Conservation (phyloP, 495 filamentous ascomycete species). For the Hyaloscypha variabilis region DNA sequence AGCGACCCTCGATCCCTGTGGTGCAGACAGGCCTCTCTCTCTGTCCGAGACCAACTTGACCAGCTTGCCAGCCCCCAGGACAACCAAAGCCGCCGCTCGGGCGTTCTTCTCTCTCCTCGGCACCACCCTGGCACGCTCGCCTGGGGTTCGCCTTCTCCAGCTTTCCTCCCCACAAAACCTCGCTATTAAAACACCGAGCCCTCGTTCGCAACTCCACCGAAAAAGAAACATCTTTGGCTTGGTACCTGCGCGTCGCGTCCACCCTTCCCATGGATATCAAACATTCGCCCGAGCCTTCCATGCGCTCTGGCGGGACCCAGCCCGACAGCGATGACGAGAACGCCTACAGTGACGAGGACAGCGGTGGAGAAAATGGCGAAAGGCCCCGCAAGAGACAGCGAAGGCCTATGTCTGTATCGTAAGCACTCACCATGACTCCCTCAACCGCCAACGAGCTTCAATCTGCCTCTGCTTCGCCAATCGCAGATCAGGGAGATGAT, state of each 20-base stretch:
- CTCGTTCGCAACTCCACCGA: conserved; percentile 28
- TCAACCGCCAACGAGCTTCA: conserved; percentile 13
- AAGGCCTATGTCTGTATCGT: conserved; percentile 36
- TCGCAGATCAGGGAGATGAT: conserved; percentile 4
- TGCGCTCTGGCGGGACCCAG: conserved; percentile 17
- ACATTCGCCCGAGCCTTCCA: conserved; percentile 22
- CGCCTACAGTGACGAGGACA: conserved; percentile 28
- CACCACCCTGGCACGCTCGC: neutral
- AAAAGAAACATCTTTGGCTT: conserved; percentile 13
- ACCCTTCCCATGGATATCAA: conserved; percentile 29
- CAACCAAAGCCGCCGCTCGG: no score
- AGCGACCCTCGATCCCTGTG: neutral
- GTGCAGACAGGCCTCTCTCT: neutral
- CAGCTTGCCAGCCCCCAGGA: no score
- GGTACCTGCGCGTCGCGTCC: neutral
- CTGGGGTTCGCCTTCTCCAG: conserved; percentile 8
- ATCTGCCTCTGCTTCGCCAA: conserved; percentile 1
- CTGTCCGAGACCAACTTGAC: neutral
- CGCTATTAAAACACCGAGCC: conserved; percentile 28
- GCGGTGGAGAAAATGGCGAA: conserved; percentile 31
- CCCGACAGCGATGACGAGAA: conserved; percentile 33
- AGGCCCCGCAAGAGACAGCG: conserved; percentile 34
- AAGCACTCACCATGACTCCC: conserved; percentile 31
- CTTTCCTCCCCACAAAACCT: conserved; percentile 18
- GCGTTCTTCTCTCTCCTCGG: neutral